Percentiles rank a stretch among this genome's conserved stretches.
Evolutionary conservation across 2,329 filamentous ascomycete genomes (phyloP).

Genomic region (Pyrenochaeta sp.): DNA sequence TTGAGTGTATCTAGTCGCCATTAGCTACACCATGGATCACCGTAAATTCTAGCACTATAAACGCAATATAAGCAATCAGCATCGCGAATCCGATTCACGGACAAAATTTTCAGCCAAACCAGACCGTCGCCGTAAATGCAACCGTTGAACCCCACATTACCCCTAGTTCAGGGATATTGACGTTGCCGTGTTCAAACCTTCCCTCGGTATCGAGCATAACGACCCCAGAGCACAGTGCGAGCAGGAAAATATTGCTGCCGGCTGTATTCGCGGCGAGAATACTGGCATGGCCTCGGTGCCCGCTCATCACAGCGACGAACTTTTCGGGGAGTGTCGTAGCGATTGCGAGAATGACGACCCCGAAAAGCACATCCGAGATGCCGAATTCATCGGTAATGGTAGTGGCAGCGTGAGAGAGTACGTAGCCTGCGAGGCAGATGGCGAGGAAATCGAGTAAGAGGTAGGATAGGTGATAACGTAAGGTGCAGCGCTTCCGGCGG

Average conservation of each 20-base stretch:
- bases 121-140: conserved; percentile 21
- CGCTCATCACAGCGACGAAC: conserved; percentile 59
- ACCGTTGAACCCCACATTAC: conserved; percentile 26
- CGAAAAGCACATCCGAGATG: conserved; percentile 57
- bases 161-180: conserved; percentile 18
- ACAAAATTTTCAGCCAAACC: conserved; percentile 15
- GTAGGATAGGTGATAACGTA: conserved; percentile 51
- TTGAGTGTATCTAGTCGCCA: too few relatives aligned
- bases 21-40: too few relatives aligned
- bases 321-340: conserved; percentile 64
- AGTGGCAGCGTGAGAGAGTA: conserved; percentile 56
- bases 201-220: conserved; percentile 25
- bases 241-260: conserved; percentile 63
- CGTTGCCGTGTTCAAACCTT: conserved; percentile 8
- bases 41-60: conserved; percentile 48
- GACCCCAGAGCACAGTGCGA: conserved; percentile 59
- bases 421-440: conserved; percentile 57
- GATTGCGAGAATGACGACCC: conserved; percentile 58
- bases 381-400: conserved; percentile 51
- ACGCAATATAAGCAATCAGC: conserved; percentile 42
- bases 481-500: conserved; percentile 14
- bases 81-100: conserved; percentile 33
- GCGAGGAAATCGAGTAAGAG: conserved; percentile 55
- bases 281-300: conserved; percentile 55
- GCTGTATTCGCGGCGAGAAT: conserved; percentile 62